These are phyloP conservation scores for Globisporangium solare DNA, from an alignment of 352 stramenopile genomes.

Conservation along the genomic window DNA sequence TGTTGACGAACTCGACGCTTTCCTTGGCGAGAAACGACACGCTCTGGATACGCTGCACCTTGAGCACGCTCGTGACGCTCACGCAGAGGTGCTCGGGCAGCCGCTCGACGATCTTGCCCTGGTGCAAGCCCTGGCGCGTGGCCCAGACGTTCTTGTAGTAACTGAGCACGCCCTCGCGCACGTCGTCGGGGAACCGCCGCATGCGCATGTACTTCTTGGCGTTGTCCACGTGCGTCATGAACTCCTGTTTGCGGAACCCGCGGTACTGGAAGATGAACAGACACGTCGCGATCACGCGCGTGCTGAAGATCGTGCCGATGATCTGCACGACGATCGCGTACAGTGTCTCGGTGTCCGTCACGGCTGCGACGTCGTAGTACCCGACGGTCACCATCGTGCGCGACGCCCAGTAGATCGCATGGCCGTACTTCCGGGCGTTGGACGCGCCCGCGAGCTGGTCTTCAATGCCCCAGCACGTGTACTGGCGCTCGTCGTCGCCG, in stretches of 20 bases:
- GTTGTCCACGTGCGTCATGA: conserved; percentile 65
- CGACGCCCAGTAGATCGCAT: conserved; percentile 54
- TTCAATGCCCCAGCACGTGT: conserved; percentile 69
- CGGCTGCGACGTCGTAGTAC: conserved; percentile 54
- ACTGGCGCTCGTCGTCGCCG: conserved; percentile 4
- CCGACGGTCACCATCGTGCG: conserved; percentile 51
- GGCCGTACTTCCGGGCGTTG: conserved; percentile 41
- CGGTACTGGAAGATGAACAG: conserved; percentile 68
- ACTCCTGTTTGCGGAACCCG: conserved; percentile 49
- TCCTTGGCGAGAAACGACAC: conserved; percentile 61
- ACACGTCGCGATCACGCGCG: conserved; percentile 60
- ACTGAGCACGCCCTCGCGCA: conserved; percentile 46
- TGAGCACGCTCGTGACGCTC: conserved; percentile 47
- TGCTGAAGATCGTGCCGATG: conserved; percentile 61
- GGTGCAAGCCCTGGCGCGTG: conserved; percentile 39
- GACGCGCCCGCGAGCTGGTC: conserved; percentile 50
- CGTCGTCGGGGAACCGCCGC: conserved; percentile 49
- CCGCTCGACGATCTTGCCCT: conserved; percentile 38
- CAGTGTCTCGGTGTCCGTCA: conserved; percentile 47
- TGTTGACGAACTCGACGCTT: conserved; percentile 69
- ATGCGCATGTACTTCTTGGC: conserved; percentile 75
- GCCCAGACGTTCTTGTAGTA: conserved; percentile 66
- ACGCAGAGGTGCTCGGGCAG: conserved; percentile 58
- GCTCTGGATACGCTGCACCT: conserved; percentile 52
- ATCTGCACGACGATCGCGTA: conserved; percentile 59